Evolutionary conservation across 768 basidiomycete species (phyloP).

Genomic region (Phlebiopsis gigantea): DNA sequence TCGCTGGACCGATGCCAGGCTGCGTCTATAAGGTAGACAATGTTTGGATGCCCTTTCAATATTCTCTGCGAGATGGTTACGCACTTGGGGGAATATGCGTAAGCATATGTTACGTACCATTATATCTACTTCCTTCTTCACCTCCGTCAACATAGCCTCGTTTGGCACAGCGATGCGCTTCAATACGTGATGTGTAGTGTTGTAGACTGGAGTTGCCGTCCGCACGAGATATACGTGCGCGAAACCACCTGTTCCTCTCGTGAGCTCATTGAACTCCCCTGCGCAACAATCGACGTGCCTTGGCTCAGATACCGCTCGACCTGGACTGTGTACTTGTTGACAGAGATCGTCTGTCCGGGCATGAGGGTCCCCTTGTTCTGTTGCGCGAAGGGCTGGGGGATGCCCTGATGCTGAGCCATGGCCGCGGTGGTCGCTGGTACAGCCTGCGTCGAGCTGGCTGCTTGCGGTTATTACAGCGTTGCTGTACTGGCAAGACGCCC

Average conservation of each 20-base stretch:
- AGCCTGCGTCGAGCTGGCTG: conserved; percentile 12
- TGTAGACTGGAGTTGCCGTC: conserved; percentile 81
- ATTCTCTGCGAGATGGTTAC: conserved; percentile 56
- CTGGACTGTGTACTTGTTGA: conserved; percentile 86
- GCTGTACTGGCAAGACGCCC: conserved; percentile 9
- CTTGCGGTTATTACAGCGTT: conserved; percentile 5
- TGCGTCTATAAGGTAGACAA: conserved; percentile 94
- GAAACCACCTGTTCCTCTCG: conserved; percentile 75
- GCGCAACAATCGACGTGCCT: conserved; percentile 44
- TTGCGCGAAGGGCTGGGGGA: conserved; percentile 34
- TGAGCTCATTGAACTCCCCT: conserved; percentile 3
- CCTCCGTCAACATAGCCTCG: conserved; percentile 85
- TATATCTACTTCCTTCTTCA: conserved; percentile 96
- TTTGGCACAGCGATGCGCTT: conserved; percentile 93
- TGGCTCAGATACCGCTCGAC: conserved; percentile 95
- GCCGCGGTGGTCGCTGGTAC: conserved; percentile 12
- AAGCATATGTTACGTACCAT: conserved; percentile 62
- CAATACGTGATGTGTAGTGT: conserved; percentile 92
- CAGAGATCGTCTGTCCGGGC: conserved; percentile 82
- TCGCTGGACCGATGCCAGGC: conserved; percentile 82
- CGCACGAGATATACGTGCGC: conserved; percentile 96
- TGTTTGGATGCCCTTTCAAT: conserved; percentile 89
- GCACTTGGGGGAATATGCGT: conserved; percentile 2
- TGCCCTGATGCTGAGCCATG: conserved; percentile 50
- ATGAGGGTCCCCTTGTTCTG: conserved; percentile 63